These are phyloP conservation scores for Akanthomyces dipterigenus DNA, from an alignment of 2,329 filamentous ascomycete genomes.

Conservation along the genomic window DNA sequence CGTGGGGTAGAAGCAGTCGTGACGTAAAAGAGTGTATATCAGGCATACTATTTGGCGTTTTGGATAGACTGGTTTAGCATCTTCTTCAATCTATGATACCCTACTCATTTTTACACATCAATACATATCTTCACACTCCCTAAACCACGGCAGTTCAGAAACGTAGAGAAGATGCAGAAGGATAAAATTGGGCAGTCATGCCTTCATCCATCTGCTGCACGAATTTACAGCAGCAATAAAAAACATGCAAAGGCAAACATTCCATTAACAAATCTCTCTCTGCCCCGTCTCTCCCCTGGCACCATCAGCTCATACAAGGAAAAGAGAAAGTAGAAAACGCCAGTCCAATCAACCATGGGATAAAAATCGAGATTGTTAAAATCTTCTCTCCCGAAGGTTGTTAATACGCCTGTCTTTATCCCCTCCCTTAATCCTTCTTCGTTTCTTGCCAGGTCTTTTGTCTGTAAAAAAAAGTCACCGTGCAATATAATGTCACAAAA, in stretches of 20 bases:
- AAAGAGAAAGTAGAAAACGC: background rate
- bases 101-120: conserved; percentile 7
- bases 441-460: background rate
- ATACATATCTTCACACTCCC: background rate
- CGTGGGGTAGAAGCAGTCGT: background rate
- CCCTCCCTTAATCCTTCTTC: background rate
- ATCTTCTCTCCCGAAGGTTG: background rate
- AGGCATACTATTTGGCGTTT: background rate
- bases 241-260: background rate
- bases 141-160: background rate
- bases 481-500: background rate
- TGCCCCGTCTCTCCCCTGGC: too few species aligned
- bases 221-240: background rate
- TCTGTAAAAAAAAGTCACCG: background rate
- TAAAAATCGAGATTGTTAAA: background rate
- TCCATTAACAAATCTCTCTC: background rate
- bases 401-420: conserved; percentile 1
- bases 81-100: conserved; percentile 8
- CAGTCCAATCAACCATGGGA: background rate
- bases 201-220: background rate
- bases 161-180: background rate
- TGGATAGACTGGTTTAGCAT: background rate
- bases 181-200: background rate
- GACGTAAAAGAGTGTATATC: background rate
- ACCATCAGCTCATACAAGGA: background rate